Percentiles rank a stretch among this genome's conserved stretches.
These are phyloP conservation scores for Fusarium sarcochroum DNA, from an alignment of 2,329 filamentous ascomycete species.

Conservation along the genomic window DNA sequence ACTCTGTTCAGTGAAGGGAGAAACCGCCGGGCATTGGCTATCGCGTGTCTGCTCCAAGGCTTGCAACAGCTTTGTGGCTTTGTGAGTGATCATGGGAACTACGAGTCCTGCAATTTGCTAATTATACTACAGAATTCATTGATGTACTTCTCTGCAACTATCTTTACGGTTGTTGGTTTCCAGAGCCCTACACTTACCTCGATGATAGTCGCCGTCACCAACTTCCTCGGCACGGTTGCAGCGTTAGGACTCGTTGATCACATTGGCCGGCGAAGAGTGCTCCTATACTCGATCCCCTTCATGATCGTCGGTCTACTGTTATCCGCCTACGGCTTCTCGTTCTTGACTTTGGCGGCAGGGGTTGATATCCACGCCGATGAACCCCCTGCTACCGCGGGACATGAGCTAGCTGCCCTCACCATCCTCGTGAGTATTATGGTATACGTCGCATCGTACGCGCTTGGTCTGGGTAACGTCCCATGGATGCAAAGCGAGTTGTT, in stretches of 20 bases:
- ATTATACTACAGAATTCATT: conserved; percentile 75
- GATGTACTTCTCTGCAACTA: conserved; percentile 92
- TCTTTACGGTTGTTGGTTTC: conserved; percentile 84
- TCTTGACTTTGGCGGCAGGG: conserved; percentile 64
- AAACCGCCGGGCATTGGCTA: conserved; percentile 81
- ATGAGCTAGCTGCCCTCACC: conserved; percentile 60
- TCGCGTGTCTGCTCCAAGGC: conserved; percentile 89
- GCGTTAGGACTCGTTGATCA: conserved; percentile 84
- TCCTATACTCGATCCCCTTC: conserved; percentile 86
- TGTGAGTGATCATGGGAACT: conserved; percentile 60
- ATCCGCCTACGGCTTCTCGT: conserved; percentile 80
- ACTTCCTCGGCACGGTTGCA: conserved; percentile 83
- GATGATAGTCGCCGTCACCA: conserved; percentile 84
- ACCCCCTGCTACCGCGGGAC: conserved; percentile 33
- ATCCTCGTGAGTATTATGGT: conserved; percentile 83
- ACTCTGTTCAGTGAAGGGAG: conserved; percentile 70
- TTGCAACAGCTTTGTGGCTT: conserved; percentile 92
- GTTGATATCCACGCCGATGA: conserved; percentile 35
- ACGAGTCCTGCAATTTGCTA: not conserved
- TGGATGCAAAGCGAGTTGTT: conserved; percentile 98
- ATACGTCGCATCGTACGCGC: conserved; percentile 88
- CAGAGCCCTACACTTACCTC: conserved; percentile 83
- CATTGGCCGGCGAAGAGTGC: conserved; percentile 82
- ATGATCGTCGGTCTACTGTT: conserved; percentile 82
- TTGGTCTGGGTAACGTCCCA: conserved; percentile 91